Conservation (phyloP, 352 stramenopile species). For the Phytopythium litorale region DNA sequence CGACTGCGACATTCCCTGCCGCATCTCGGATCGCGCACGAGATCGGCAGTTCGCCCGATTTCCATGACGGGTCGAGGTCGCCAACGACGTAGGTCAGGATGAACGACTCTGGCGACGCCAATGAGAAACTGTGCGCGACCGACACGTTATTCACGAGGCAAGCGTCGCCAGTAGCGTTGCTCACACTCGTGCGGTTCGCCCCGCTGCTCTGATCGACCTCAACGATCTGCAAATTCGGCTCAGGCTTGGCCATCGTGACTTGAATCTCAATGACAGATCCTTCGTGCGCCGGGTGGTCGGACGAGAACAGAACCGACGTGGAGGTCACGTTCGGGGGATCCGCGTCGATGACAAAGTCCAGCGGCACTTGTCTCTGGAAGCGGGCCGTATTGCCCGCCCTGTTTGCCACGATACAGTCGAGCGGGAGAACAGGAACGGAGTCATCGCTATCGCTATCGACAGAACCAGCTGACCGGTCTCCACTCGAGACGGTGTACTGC, state of each 20-base stretch:
- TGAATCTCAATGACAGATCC: conserved; percentile 66
- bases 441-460: conserved; percentile 19
- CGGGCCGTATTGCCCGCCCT: conserved; percentile 30
- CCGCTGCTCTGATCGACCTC: not conserved
- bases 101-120: conserved; percentile 39
- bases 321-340: conserved; percentile 34
- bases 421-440: conserved; percentile 19
- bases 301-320: conserved; percentile 53
- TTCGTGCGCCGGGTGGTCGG: conserved; percentile 53
- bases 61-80: conserved; percentile 48
- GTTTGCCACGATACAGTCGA: conserved; percentile 43
- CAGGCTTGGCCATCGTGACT: conserved; percentile 34
- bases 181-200: not conserved
- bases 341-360: conserved; percentile 56
- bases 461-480: conserved; percentile 16
- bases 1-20: conserved; percentile 41
- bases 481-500: conserved; percentile 47
- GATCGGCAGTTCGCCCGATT: conserved; percentile 48
- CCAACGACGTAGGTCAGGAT: conserved; percentile 60
- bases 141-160: conserved; percentile 64
- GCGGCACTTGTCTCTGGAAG: conserved; percentile 31
- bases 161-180: conserved; percentile 25
- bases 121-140: conserved; percentile 44
- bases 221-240: conserved; percentile 27
- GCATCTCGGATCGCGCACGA: conserved; percentile 46